These are phyloP conservation scores for Colletotrichum phormii DNA, from an alignment of 2,329 filamentous ascomycete genomes.

Conservation along the genomic window DNA sequence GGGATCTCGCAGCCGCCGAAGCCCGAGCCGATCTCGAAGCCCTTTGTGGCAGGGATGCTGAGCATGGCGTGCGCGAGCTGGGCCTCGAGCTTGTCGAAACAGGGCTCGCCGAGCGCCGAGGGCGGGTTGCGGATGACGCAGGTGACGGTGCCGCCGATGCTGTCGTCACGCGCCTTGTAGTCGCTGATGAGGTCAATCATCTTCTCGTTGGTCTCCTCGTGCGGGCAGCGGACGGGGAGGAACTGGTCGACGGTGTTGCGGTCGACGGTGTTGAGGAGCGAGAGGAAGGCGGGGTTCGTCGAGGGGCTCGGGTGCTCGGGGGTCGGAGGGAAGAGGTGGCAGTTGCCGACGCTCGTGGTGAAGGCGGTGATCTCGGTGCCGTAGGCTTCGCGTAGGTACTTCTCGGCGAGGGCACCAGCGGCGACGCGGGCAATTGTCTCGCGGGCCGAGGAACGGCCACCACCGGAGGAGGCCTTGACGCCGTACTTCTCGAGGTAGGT, in stretches of 20 bases:
- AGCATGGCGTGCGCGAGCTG: conserved; percentile 93
- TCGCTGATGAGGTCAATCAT: conserved; percentile 86
- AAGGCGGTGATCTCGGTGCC: conserved; percentile 93
- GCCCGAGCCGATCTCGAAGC: conserved; percentile 94
- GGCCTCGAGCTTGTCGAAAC: conserved; percentile 96
- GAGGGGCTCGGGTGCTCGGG: conserved; percentile 74
- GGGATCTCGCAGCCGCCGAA: conserved; percentile 89
- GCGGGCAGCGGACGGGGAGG: conserved; percentile 89
- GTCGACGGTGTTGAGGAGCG: conserved; percentile 77
- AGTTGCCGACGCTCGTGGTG: conserved; percentile 84
- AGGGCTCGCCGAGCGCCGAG: conserved; percentile 89
- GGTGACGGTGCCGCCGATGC: conserved; percentile 93
- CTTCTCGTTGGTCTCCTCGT: conserved; percentile 69
- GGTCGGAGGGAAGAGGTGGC: conserved; percentile 81
- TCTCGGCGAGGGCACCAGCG: conserved; percentile 91
- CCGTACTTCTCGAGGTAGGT: conserved; percentile 99
- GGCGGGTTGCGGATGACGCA: conserved; percentile 92
- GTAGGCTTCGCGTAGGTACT: conserved; percentile 85
- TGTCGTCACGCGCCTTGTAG: conserved; percentile 83
- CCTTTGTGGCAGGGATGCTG: conserved; percentile 93
- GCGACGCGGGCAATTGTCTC: conserved; percentile 96
- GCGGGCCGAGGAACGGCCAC: conserved; percentile 89
- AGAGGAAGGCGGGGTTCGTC: conserved; percentile 82
- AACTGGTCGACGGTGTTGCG: conserved; percentile 83
- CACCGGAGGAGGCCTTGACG: conserved; percentile 85